phyloP scores from a whole-genome alignment of 495 filamentous ascomycete species.

The Pyrenopolyporus hunteri region DNA sequence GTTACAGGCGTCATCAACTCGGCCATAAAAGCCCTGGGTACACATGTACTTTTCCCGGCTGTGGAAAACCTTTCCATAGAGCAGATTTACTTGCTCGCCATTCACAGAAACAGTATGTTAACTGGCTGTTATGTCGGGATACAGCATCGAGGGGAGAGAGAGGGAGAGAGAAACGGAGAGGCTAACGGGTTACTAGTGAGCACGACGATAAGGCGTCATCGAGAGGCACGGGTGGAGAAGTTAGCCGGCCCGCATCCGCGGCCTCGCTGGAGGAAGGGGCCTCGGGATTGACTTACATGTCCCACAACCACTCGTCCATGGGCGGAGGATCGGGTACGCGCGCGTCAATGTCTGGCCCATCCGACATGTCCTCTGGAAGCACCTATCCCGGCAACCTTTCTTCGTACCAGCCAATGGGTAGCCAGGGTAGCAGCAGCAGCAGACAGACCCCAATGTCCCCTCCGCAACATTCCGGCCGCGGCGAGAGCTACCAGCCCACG shows the following conservation, averaged over 20 bases:
- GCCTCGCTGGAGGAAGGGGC: conserved; percentile 11
- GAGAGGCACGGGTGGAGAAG: conserved; percentile 27
- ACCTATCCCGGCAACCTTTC: conserved; percentile 27
- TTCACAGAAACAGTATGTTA: conserved; percentile 82
- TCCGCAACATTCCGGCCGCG: conserved; percentile 9
- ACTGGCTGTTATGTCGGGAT: background rate
- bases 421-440: conserved; percentile 23
- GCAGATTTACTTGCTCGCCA: conserved; percentile 80
- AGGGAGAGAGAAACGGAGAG: no score
- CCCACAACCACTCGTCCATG: conserved; percentile 9
- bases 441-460: conserved; percentile 37
- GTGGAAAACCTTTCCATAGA: conserved; percentile 69
- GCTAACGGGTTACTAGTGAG: conserved; percentile 40
- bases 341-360: conserved; percentile 13
- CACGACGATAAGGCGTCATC: conserved; percentile 44
- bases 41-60: conserved; percentile 68
- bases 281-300: conserved; percentile 17
- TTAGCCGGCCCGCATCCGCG: conserved; percentile 28
- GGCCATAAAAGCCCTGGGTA: conserved; percentile 78
- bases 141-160: no score
- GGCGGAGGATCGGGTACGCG: conserved; percentile 1
- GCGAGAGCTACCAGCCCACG: conserved; percentile 19
- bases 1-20: conserved; percentile 79
- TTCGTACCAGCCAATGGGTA: conserved; percentile 29
- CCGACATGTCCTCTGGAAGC: conserved; percentile 25